phyloP scores from a whole-genome alignment of 2,329 filamentous ascomycete genomes.

The Pseudocercospora eumusae region DNA sequence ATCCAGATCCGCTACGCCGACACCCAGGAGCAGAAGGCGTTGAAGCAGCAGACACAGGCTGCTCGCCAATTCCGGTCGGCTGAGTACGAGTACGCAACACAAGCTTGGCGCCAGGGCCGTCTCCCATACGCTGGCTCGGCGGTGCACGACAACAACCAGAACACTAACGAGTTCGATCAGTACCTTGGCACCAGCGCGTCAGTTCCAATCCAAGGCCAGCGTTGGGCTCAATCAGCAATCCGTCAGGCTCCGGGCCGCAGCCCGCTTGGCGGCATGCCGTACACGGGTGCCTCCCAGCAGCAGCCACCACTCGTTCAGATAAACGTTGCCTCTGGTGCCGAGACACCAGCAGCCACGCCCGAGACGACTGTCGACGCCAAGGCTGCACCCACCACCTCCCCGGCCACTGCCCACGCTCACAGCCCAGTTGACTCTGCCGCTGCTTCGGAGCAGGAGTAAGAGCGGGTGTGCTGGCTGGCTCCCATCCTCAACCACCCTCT shows the following conservation, averaged over 20 bases:
- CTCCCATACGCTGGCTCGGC: slow-evolving; percentile 33
- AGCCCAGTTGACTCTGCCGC: slow-evolving; percentile 34
- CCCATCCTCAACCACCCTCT: slow-evolving; percentile 11
- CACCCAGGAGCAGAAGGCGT: slow-evolving; percentile 91
- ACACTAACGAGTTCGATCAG: slow-evolving; percentile 42
- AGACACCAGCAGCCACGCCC: slow-evolving; percentile 23
- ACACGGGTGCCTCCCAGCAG: slow-evolving; percentile 30
- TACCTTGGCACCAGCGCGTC: slow-evolving; percentile 38
- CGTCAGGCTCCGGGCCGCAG: slow-evolving; percentile 29
- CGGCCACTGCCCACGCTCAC: slow-evolving; percentile 27
- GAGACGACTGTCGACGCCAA: slow-evolving; percentile 29
- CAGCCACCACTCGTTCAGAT: slow-evolving; percentile 29
- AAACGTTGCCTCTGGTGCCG: slow-evolving; percentile 26
- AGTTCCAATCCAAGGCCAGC: slow-evolving; percentile 40
- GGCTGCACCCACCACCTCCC: slow-evolving; percentile 27
- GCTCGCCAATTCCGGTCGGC: slow-evolving; percentile 94
- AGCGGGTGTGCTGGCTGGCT: slow-evolving; percentile 3
- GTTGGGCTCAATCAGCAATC: slow-evolving; percentile 40
- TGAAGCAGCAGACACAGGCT: slow-evolving; percentile 94
- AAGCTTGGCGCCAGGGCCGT: slow-evolving; percentile 39
- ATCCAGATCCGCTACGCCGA: slow-evolving; percentile 96
- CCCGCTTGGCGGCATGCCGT: slow-evolving; percentile 33
- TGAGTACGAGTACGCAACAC: slow-evolving; percentile 64
- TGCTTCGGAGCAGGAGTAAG: slow-evolving; percentile 33
- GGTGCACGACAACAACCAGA: slow-evolving; percentile 29